Conservation (phyloP, 305 asterid genomes). For the Fraxinus xanthoxyloides region DNA sequence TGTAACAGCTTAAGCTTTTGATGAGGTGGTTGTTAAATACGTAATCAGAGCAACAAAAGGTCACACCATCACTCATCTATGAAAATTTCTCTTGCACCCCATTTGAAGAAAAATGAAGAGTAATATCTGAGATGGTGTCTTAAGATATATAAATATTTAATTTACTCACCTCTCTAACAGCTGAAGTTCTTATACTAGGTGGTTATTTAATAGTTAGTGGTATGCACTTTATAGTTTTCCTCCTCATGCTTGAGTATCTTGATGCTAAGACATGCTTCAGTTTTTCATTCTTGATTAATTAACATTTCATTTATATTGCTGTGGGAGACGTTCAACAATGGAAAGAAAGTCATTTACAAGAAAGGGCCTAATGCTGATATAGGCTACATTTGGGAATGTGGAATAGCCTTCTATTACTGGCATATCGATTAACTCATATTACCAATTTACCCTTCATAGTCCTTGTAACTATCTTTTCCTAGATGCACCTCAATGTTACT, state of each 20-base stretch:
- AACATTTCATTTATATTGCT: background rate
- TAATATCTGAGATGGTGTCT: background rate
- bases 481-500: slow-evolving; percentile 13
- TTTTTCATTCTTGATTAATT: background rate
- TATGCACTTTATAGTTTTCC: background rate
- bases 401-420: background rate
- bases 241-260: background rate
- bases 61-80: background rate
- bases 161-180: background rate
- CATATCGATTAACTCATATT: background rate
- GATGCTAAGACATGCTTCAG: slow-evolving; percentile 5
- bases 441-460: background rate
- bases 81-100: background rate
- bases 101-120: background rate
- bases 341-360: background rate
- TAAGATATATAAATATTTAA: background rate
- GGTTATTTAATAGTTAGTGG: background rate
- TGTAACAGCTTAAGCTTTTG: background rate
- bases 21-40: background rate
- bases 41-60: background rate
- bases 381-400: background rate
- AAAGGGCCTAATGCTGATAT: background rate
- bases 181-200: background rate
- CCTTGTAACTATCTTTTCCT: background rate
- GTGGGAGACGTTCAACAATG: background rate